Percentiles rank a stretch among this genome's conserved stretches.
These are phyloP conservation scores for Rhodotorula taiwanensis DNA, from an alignment of 768 basidiomycete genomes.

Conservation along the genomic window DNA sequence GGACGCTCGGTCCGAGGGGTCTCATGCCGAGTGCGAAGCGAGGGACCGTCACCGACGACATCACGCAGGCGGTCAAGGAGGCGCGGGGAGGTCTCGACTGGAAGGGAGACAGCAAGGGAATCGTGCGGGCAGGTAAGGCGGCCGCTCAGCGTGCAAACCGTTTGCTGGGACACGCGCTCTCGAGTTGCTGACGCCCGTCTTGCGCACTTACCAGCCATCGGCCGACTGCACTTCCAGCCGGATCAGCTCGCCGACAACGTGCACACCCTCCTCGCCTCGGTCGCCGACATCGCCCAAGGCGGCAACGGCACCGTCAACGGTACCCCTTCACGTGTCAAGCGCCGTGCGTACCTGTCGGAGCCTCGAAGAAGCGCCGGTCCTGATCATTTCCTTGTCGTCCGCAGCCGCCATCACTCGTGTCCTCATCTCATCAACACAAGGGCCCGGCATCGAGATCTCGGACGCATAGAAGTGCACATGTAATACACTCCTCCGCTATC, in stretches of 20 bases:
- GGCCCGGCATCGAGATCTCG: conserved; percentile 80
- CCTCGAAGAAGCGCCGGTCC: too few relatives aligned
- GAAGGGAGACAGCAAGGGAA: conserved; percentile 81
- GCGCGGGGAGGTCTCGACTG: conserved; percentile 81
- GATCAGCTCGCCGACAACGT: conserved; percentile 73
- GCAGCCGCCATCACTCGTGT: conserved; percentile 73
- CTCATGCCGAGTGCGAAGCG: conserved; percentile 91
- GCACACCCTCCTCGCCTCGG: conserved; percentile 57
- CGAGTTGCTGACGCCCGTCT: background rate
- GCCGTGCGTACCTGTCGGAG: conserved; percentile 50
- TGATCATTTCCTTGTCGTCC: too few relatives aligned
- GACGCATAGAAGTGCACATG: conserved; percentile 49
- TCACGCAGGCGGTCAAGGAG: conserved; percentile 69
- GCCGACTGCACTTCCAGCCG: conserved; percentile 64
- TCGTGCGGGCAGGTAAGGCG: conserved; percentile 67
- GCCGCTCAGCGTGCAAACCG: conserved; percentile 2
- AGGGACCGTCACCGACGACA: conserved; percentile 87
- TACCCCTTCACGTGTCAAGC: conserved; percentile 55
- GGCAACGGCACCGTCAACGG: conserved; percentile 55
- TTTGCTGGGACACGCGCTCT: too few relatives aligned
- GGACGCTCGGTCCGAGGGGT: conserved; percentile 76
- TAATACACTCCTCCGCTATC: too few relatives aligned
- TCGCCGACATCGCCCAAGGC: conserved; percentile 38
- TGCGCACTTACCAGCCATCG: conserved; percentile 16
- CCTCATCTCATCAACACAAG: conserved; percentile 73